Percentiles rank a stretch among this genome's conserved stretches.
phyloP scores from a whole-genome alignment of 768 basidiomycete genomes.

The Rhodotorula taiwanensis region DNA sequence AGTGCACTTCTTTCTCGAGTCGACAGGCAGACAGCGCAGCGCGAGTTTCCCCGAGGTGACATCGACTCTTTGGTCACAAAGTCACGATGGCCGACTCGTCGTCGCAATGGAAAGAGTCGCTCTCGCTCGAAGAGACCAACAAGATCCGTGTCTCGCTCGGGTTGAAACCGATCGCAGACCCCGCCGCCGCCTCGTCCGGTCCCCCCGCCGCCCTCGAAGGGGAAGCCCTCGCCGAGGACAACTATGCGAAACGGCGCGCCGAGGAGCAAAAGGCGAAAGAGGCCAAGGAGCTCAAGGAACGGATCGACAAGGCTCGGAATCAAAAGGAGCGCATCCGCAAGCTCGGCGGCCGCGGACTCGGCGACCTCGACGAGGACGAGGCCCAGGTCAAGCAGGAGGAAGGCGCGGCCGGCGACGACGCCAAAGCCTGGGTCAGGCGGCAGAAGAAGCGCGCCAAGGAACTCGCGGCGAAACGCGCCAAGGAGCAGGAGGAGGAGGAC shows the following conservation, averaged over 20 bases:
- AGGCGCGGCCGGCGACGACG: conserved; percentile 52
- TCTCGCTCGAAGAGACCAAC: conserved; percentile 90
- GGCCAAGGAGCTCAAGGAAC: conserved; percentile 66
- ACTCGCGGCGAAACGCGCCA: conserved; percentile 52
- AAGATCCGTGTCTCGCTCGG: conserved; percentile 90
- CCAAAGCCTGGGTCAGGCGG: conserved; percentile 83
- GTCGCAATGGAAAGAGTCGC: conserved; percentile 58
- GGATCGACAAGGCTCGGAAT: conserved; percentile 87
- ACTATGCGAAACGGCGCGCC: conserved; percentile 69
- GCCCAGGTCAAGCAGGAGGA: conserved; percentile 22
- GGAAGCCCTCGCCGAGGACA: conserved; percentile 78
- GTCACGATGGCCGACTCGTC: conserved; percentile 9
- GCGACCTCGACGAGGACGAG: conserved; percentile 61
- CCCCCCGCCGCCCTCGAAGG: conserved; percentile 37
- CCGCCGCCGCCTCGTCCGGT: conserved; percentile 45
- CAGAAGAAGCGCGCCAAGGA: conserved; percentile 87
- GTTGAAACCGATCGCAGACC: conserved; percentile 84
- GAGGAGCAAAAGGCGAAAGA: conserved; percentile 64
- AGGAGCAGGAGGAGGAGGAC: conserved; percentile 59
- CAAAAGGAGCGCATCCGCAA: conserved; percentile 82
- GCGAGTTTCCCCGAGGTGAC: too few species aligned
- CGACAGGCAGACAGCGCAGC: too few species aligned
- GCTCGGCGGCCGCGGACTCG: conserved; percentile 86
- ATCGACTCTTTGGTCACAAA: too few species aligned
- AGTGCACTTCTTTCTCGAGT: too few species aligned